Percentiles rank a stretch among this genome's conserved stretches.
phyloP scores from a whole-genome alignment of 2,329 filamentous ascomycete genomes.

The Sporothrix phasma region DNA sequence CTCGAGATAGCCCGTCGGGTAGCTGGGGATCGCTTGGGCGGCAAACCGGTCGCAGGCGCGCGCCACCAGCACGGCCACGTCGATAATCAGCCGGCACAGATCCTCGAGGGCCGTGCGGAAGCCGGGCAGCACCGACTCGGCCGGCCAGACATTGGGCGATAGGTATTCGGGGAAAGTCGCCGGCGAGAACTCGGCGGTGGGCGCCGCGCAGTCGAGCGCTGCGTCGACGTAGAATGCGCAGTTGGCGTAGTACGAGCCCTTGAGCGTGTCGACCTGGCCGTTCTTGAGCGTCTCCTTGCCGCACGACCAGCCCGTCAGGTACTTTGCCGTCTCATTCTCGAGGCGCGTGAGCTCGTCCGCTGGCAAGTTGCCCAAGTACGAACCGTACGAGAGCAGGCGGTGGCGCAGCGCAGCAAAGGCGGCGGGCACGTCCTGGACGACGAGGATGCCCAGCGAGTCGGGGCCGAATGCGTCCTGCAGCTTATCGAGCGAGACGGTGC shows the following conservation, averaged over 20 bases:
- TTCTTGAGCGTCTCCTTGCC: conserved; percentile 74
- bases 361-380: conserved; percentile 76
- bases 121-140: conserved; percentile 55
- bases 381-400: conserved; percentile 72
- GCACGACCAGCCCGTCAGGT: conserved; percentile 65
- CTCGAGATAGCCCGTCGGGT: conserved; percentile 71
- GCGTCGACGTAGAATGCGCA: conserved; percentile 66
- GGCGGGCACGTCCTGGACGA: conserved; percentile 76
- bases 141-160: conserved; percentile 81
- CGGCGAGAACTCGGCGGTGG: conserved; percentile 46
- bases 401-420: conserved; percentile 63
- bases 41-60: conserved; percentile 85
- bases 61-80: conserved; percentile 80
- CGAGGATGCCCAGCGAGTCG: conserved; percentile 78
- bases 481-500: conserved; percentile 55
- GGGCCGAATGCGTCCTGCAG: conserved; percentile 80
- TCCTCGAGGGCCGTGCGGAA: conserved; percentile 65
- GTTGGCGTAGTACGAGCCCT: conserved; percentile 78
- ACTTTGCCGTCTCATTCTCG: conserved; percentile 51
- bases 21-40: conserved; percentile 63
- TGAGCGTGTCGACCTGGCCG: conserved; percentile 67
- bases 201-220: conserved; percentile 49
- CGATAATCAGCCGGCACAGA: conserved; percentile 77
- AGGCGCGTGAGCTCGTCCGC: conserved; percentile 54
- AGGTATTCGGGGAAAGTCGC: conserved; percentile 78